Percentiles rank a stretch among this genome's conserved stretches.
Conservation (phyloP, 768 basidiomycete genomes). For the Crucibulum laeve region DNA sequence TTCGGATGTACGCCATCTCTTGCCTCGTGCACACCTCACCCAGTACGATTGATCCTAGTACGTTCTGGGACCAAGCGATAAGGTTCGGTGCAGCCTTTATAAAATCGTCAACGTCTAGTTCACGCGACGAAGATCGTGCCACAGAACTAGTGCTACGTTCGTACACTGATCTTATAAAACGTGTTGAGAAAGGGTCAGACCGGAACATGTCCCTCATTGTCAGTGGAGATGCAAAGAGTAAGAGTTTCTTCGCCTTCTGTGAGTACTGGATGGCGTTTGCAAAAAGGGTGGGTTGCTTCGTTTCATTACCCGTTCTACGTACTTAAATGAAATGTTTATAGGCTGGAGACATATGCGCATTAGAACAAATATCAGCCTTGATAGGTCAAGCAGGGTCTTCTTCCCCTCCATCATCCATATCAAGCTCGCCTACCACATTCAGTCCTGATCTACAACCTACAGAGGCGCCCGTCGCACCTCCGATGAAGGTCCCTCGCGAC, state of each 20-base stretch:
- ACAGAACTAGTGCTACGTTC: conserved; percentile 32
- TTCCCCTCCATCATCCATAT: conserved; percentile 3
- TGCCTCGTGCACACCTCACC: conserved; percentile 42
- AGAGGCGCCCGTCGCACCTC: background rate
- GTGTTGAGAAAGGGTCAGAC: conserved; percentile 32
- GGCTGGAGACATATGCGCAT: conserved; percentile 41
- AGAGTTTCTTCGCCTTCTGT: conserved; percentile 57
- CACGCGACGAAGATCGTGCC: conserved; percentile 23
- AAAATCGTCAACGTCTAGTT: conserved; percentile 19
- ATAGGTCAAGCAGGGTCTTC: conserved; percentile 25
- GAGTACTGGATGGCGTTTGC: conserved; percentile 73
- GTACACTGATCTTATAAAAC: conserved; percentile 38
- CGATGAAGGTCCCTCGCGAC: conserved; percentile 4
- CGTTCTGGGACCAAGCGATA: conserved; percentile 69
- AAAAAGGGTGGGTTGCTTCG: conserved; percentile 41
- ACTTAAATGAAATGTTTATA: conserved; percentile 13
- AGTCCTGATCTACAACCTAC: conserved; percentile 1
- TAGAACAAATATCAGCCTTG: conserved; percentile 43
- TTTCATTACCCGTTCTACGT: background rate
- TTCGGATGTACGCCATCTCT: conserved; percentile 42
- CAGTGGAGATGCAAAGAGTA: conserved; percentile 24
- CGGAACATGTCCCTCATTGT: conserved; percentile 31
- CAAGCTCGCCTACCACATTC: background rate
- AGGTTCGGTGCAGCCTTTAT: conserved; percentile 46
- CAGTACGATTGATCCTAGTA: conserved; percentile 42